Base-by-base conservation (phyloP, 2,329 filamentous ascomycete species). In the Uncinocarpus reesii region DNA sequence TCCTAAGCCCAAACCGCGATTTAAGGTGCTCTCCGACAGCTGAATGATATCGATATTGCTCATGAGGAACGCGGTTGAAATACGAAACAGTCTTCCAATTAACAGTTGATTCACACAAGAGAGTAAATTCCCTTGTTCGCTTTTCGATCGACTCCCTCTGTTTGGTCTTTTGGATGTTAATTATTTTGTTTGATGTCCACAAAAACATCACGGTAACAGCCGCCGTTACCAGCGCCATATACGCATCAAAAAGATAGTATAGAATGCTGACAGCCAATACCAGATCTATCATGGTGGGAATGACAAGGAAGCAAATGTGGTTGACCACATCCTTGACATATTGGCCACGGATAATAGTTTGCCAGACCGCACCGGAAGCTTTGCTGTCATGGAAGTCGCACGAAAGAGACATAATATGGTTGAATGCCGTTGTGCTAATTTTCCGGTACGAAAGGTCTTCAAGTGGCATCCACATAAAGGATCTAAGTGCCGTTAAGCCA, bases 321-420 rank as follows among this genome's bases (percentile, higher is more conserved):
- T 83, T 76, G 8, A 84, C 65, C 1, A 85, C 62, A 31, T 75
- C 68, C 35, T 76, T 76, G 10, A 85, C 65, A 1, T 78, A 73
- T 34, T 73, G 69, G 0, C 79, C 83, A 55, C 83, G 80, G 43
- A 75, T 71, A n/a, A 85, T 73, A 2, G 79, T 75, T 53, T 78
- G 76, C 60, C 80, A 77, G 0, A 86, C 69, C 52, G 83, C 77
- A 1, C 78, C 80, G 1, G 78, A 80, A 47, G 77, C 73, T 53
- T 82, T 81, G 42, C 74, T 73, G 15, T 78, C 77, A 58, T 86
- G 82, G 47, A 84, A 86, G 52, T 84, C 80, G 66, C 81, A 81
- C 0, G 79, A 81, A 0, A 85, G 69, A n/a, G 68, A 71, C 73
- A 86, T 79, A 28, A 86, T 73, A 50, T 86, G 81, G 49, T 74